These are phyloP conservation scores for Pseudotulostoma volvatum DNA, from an alignment of 495 filamentous ascomycete species.

Conservation along the genomic window DNA sequence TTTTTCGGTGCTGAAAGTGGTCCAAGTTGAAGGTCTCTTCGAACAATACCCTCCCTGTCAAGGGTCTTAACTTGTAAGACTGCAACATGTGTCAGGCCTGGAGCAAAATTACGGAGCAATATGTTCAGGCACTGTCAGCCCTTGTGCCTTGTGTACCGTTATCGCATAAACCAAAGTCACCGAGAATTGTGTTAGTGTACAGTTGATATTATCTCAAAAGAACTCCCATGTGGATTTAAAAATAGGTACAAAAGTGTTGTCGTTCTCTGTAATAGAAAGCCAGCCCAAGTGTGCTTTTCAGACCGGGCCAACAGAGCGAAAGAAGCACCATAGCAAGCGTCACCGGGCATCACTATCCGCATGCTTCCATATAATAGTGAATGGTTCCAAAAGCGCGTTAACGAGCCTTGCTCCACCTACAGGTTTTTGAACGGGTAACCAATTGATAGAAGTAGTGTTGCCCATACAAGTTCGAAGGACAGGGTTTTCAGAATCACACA, in stretches of 20 bases:
- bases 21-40: slow-evolving; percentile 5
- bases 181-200: slow-evolving; percentile 5
- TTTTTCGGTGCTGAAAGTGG: background rate
- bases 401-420: background rate
- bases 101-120: slow-evolving; percentile 2
- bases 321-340: background rate
- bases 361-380: background rate
- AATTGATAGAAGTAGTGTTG: background rate
- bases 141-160: slow-evolving; percentile 7
- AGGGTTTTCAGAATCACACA: background rate
- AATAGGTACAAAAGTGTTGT: slow-evolving; percentile 2
- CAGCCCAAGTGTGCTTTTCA: background rate
- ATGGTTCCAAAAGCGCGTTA: background rate
- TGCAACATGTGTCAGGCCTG: slow-evolving; percentile 6
- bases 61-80: slow-evolving; percentile 5
- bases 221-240: slow-evolving; percentile 3
- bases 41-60: slow-evolving; percentile 6
- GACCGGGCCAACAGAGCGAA: background rate
- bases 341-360: background rate
- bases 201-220: slow-evolving; percentile 1
- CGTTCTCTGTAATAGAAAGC: background rate
- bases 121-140: slow-evolving; percentile 5
- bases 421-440: background rate
- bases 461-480: background rate
- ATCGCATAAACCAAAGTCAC: slow-evolving; percentile 5